These are phyloP conservation scores for Trypanosomatidae sp. DNA, from an alignment of 208 protist species.

Conservation along the genomic window DNA sequence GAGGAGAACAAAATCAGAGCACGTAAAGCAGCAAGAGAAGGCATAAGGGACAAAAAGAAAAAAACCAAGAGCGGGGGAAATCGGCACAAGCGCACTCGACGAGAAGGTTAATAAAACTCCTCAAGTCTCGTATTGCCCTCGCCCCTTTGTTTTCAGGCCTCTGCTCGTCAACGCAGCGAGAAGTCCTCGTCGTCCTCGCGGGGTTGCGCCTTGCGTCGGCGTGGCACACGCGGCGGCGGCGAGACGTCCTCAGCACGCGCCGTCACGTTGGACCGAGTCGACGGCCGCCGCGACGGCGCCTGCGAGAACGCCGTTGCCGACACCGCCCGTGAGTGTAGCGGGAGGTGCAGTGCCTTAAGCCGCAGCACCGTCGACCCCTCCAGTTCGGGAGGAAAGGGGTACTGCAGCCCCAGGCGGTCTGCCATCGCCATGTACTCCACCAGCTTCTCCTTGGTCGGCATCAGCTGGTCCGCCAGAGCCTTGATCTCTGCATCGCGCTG, in stretches of 20 bases:
- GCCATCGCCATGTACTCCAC: conserved; percentile 86
- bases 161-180: too few relatives aligned
- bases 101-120: too few relatives aligned
- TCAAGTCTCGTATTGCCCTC: too few relatives aligned
- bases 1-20: too few relatives aligned
- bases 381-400: conserved; percentile 75
- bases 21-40: too few relatives aligned
- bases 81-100: too few relatives aligned
- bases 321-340: conserved; percentile 8
- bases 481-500: conserved; percentile 62
- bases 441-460: conserved; percentile 87
- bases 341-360: conserved; percentile 49
- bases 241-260: not conserved
- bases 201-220: too few relatives aligned
- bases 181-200: too few relatives aligned
- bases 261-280: not conserved
- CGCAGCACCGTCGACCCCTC: conserved; percentile 62
- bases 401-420: conserved; percentile 77
- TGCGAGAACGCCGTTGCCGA: conserved; percentile 26
- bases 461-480: conserved; percentile 59
- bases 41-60: too few relatives aligned
- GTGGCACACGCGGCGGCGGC: conserved; percentile 8
- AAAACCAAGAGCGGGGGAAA: too few relatives aligned
- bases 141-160: too few relatives aligned
- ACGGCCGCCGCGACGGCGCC: not conserved